Percentiles rank a stretch among this genome's conserved stretches.
These are phyloP conservation scores for Taiozyma onychis DNA, from an alignment of 1,139 yeast species.

Conservation along the genomic window DNA sequence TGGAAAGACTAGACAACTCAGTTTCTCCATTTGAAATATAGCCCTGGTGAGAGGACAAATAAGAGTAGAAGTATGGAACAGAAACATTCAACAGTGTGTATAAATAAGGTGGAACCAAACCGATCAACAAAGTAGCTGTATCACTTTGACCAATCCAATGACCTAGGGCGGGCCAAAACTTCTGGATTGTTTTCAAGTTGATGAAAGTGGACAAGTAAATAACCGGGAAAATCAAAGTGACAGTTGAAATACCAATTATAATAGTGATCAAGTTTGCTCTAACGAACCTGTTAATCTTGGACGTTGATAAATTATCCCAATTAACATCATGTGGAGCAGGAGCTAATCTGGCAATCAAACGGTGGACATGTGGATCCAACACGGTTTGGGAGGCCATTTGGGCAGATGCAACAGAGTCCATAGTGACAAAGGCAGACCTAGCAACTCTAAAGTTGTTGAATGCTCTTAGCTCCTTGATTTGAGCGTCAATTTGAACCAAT, in stretches of 20 bases:
- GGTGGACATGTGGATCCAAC: slow-evolving; percentile 71
- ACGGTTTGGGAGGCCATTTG: slow-evolving; percentile 90
- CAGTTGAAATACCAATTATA: slow-evolving; percentile 56
- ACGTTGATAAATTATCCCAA: slow-evolving; percentile 69
- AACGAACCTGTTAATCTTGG: slow-evolving; percentile 49
- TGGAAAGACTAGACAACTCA: slow-evolving; percentile 70
- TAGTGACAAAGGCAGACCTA: slow-evolving; percentile 67
- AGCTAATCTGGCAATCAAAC: slow-evolving; percentile 67
- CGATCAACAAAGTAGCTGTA: slow-evolving; percentile 64
- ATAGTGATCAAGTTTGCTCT: slow-evolving; percentile 60
- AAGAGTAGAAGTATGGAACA: slow-evolving; percentile 72
- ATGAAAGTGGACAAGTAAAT: slow-evolving; percentile 67
- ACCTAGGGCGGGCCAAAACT: slow-evolving; percentile 71
- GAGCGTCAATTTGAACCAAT: slow-evolving; percentile 51
- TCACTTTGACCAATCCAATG: slow-evolving; percentile 50
- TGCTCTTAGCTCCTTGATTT: slow-evolving; percentile 44
- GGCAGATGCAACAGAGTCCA: slow-evolving; percentile 82
- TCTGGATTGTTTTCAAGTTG: slow-evolving; percentile 61
- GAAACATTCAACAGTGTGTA: slow-evolving; percentile 69
- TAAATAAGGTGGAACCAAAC: slow-evolving; percentile 69
- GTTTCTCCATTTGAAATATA: slow-evolving; percentile 75
- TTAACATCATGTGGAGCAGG: slow-evolving; percentile 86
- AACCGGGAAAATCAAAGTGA: slow-evolving; percentile 69
- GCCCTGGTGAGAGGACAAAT: slow-evolving; percentile 67
- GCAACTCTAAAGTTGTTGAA: slow-evolving; percentile 37